These are phyloP conservation scores for Trichoderma simmonsii DNA, from an alignment of 2,329 filamentous ascomycete genomes.

Conservation along the genomic window DNA sequence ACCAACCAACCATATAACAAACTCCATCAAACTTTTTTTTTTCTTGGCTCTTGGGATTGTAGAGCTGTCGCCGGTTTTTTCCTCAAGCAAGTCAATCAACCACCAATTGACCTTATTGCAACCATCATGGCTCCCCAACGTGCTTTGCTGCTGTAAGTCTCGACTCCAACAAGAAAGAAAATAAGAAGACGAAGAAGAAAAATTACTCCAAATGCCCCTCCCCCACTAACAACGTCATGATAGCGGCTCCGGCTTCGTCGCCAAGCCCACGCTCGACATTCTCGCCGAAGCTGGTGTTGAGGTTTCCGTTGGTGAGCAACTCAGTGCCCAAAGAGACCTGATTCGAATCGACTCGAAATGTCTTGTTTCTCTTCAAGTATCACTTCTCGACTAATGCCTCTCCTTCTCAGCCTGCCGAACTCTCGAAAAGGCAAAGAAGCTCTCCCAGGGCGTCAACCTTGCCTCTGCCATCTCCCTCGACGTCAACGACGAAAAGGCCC, in stretches of 20 bases:
- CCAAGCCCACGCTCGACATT: slow-evolving; percentile 58
- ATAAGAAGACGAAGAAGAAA: not conserved
- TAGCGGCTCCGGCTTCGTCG: not conserved
- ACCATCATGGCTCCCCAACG: not conserved
- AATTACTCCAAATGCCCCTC: not conserved
- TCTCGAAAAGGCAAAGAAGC: slow-evolving; percentile 70
- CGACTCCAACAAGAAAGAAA: too few species aligned
- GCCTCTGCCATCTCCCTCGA: slow-evolving; percentile 78
- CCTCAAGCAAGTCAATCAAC: not conserved
- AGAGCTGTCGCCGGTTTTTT: not conserved
- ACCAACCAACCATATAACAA: not conserved
- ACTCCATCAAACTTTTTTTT: not conserved
- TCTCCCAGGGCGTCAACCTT: slow-evolving; percentile 69
- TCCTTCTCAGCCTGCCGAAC: slow-evolving; percentile 67
- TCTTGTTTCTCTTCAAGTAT: not conserved
- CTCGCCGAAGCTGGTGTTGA: slow-evolving; percentile 57
- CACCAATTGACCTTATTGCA: not conserved
- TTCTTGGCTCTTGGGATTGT: not conserved
- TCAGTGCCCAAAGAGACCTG: not conserved
- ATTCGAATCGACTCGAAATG: too few species aligned
- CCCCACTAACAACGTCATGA: not conserved
- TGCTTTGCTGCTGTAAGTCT: not conserved
- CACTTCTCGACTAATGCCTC: not conserved
- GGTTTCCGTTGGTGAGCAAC: slow-evolving; percentile 54
- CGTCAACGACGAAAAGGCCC: slow-evolving; percentile 69